These are phyloP conservation scores for Annulohypoxylon truncatum DNA, from an alignment of 2,329 filamentous ascomycete genomes.

Conservation along the genomic window DNA sequence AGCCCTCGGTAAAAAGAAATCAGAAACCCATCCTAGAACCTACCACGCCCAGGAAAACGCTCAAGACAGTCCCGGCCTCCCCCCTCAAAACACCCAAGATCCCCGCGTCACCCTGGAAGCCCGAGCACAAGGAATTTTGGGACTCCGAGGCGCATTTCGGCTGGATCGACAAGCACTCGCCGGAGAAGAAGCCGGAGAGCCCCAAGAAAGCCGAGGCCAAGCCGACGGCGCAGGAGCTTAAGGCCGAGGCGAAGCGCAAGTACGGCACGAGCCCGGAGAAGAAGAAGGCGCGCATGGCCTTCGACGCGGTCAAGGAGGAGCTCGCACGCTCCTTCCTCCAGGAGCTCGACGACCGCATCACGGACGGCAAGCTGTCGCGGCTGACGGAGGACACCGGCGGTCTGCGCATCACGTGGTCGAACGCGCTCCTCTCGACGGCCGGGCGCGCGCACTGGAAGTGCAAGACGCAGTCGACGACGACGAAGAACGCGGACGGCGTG, in stretches of 20 bases:
- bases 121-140: constrained; percentile 51
- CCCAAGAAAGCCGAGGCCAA: constrained; percentile 7
- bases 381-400: constrained; percentile 75
- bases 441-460: constrained; percentile 79
- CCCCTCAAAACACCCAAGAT: constrained; percentile 45
- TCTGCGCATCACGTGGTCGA: constrained; percentile 77
- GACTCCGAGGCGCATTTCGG: constrained; percentile 49
- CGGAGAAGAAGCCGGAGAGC: constrained; percentile 41
- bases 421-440: constrained; percentile 82
- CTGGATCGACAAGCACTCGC: constrained; percentile 52
- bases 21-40: constrained; percentile 39
- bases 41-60: constrained; percentile 45
- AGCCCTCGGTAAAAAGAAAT: constrained; percentile 21
- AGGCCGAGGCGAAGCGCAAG: constrained; percentile 48
- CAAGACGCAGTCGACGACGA: constrained; percentile 58
- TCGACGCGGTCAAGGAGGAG: constrained; percentile 70
- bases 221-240: constrained; percentile 26
- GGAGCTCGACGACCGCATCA: constrained; percentile 76
- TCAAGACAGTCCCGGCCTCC: constrained; percentile 45
- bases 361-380: constrained; percentile 66
- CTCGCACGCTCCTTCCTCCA: constrained; percentile 72
- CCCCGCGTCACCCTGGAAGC: constrained; percentile 49
- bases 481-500: constrained; percentile 41
- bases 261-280: constrained; percentile 51
- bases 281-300: constrained; percentile 66